Evolutionary conservation across 129 eudicot genomes (phyloP), one percentile per base, ranked within the genome.

Genomic region (Silybum marianum): DNA sequence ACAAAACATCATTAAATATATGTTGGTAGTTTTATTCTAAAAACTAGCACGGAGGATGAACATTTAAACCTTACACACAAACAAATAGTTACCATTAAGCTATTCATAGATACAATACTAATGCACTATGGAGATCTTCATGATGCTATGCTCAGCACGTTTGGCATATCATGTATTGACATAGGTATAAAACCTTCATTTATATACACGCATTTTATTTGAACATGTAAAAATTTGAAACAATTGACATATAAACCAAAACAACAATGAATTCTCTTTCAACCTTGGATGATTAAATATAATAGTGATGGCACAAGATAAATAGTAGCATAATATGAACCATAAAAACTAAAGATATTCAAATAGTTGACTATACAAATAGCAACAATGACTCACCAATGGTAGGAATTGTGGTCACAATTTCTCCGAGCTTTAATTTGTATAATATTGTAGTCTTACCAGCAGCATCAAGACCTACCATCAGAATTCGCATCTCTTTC

Each of bases 401-500:
- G 46, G 89, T 83, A 13, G 89, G 89, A 74, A 82, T 79, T 6
- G 89, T 86, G 0, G 86, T 86, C 68, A 86, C 89, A 58, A 82
- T 86, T 74, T 86, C 89, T 32, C 89, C 89, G 12, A 86, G 84
- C 81, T 86, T 86, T 39, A 86, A 76, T 40, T 86, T 86, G 86
- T 86, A 87, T 78, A 83, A 80, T 34, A 87, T 87, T 69, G 90
- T 87, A 54, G 90, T 87, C 80, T 83, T 87, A 83, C 89, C 89
- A 83, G 89, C 89, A 9, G 89, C 89, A 83, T 86, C 89, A 19
- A 86, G 89, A 83, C 89, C 89, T 69, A 82, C 86, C 87, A 82
- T 85, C 24, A 85, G 80, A 85, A 85, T 85, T 3, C 88, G 70
- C 88, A 85, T 86, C 66, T 84, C 87, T 78, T 82, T 86, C 84